A percentile compares a stretch with the other conserved stretches of the same genome.
Conservation (phyloP, 768 basidiomycete species). For the Nidula microcarpa region DNA sequence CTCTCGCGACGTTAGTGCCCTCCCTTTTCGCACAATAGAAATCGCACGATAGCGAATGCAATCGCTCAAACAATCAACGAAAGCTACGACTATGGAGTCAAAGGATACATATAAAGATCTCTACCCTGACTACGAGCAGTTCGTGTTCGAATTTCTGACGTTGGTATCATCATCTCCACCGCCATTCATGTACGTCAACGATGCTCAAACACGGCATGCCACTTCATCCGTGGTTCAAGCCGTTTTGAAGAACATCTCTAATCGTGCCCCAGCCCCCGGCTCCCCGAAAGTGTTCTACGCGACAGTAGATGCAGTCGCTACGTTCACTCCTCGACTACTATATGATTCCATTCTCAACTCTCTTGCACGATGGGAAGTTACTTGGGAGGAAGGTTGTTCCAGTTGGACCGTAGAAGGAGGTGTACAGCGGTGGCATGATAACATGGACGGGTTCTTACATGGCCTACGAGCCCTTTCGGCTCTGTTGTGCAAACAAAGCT, state of each 20-base stretch:
- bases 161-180: constrained; percentile 43
- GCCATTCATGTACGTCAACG: constrained; percentile 67
- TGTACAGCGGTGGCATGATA: constrained; percentile 54
- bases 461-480: constrained; percentile 45
- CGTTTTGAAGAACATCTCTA: constrained; percentile 24
- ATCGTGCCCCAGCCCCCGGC: constrained; percentile 9
- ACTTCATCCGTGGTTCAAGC: constrained; percentile 40
- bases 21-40: too few relatives aligned
- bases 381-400: constrained; percentile 58
- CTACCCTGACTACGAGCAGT: constrained; percentile 19
- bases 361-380: constrained; percentile 50
- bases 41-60: too few relatives aligned
- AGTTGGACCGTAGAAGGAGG: constrained; percentile 49
- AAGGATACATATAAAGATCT: too few relatives aligned
- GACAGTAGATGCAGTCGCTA: constrained; percentile 51
- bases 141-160: constrained; percentile 28
- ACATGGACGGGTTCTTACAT: constrained; percentile 66
- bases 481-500: constrained; percentile 16
- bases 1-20: too few relatives aligned
- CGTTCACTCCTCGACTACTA: constrained; percentile 58
- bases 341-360: constrained; percentile 66
- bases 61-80: too few relatives aligned
- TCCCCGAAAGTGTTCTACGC: constrained; percentile 32
- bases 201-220: constrained; percentile 41
- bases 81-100: too few relatives aligned